Evolutionary conservation across 306 rosid species (phyloP), one percentile per base, ranked within the genome.

Genomic region (Vigna angularis): DNA sequence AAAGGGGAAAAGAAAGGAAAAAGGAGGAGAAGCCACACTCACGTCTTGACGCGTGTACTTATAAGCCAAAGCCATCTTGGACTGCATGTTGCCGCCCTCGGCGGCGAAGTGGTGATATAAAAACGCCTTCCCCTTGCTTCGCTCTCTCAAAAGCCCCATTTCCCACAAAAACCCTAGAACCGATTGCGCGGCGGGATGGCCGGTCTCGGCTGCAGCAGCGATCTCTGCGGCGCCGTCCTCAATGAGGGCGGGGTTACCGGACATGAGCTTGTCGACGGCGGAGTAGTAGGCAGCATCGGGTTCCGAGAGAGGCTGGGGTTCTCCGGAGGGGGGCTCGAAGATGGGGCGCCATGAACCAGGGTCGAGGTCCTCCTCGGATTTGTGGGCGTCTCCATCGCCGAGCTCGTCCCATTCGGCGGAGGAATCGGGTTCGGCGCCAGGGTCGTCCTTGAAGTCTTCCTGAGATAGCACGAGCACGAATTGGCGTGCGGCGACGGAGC

Each of bases 61-160:
- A 47, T 95, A 95, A 53, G 99, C 99, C 77, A 95, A 87, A 53
- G 98, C 93, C 99, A 95, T 93, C 84, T 90, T 95, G 30, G 99
- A 95, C 70, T 95, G 96, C 96, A 87, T 91, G 67, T 91, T 93
- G 48, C 94, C 99, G 34, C 86, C 89, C 14, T 90, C 87, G 0
- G 96, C 76, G 9, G 99, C 91, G 68, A 95, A 95, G 78, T 88
- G 83, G 70, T 95, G 98, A 58, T 91, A 91, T 17, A 88, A 49
- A 74, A 95, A 90, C 0, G 96, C 88, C 82, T 87, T 95, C 7
- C 79, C 91, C 26, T 91, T 91, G 84, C 84, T 86, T 52, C 75
- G 88, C 83, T 91, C 96, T 76, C 88, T 87, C 85, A 88, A 81
- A 74, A 86, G 89, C 12, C 99, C 99, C 81, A 88, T 81, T 38